Conservation (phyloP, 2,329 filamentous ascomycete species). For the Pyrenochaeta sp. region DNA sequence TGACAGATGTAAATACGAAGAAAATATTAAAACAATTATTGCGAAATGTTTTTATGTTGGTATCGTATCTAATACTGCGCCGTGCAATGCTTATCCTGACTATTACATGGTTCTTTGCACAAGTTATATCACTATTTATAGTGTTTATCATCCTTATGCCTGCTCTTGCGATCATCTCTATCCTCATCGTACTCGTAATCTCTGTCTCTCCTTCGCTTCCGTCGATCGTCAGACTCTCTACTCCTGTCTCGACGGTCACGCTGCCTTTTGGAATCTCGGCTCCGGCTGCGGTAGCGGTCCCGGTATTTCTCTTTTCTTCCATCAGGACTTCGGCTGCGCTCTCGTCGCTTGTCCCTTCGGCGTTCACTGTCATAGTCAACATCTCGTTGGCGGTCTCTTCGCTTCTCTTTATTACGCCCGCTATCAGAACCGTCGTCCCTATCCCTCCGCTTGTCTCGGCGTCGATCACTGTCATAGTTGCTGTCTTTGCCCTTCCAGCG, state of each 20-base stretch:
- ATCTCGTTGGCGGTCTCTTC: slow-evolving; percentile 23
- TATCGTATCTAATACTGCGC: slow-evolving; percentile 3
- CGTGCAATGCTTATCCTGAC: neutral
- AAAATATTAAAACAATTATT: no score
- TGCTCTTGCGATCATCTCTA: slow-evolving; percentile 27
- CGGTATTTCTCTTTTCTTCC: slow-evolving; percentile 29
- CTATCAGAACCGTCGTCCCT: slow-evolving; percentile 28
- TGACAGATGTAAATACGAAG: no score
- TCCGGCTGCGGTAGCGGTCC: slow-evolving; percentile 35
- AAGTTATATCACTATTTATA: slow-evolving; percentile 7
- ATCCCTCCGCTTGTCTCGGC: slow-evolving; percentile 23
- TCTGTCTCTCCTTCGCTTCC: slow-evolving; percentile 36
- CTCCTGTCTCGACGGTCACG: slow-evolving; percentile 27
- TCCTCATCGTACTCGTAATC: slow-evolving; percentile 32
- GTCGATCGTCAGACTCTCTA: slow-evolving; percentile 31
- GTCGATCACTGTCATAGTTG: slow-evolving; percentile 23
- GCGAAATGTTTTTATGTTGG: neutral
- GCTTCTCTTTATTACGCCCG: slow-evolving; percentile 28
- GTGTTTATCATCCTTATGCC: slow-evolving; percentile 20
- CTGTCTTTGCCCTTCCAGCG: slow-evolving; percentile 17
- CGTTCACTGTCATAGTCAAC: slow-evolving; percentile 23
- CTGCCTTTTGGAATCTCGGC: slow-evolving; percentile 30
- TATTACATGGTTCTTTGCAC: neutral
- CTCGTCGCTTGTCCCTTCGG: slow-evolving; percentile 17
- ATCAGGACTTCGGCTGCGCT: slow-evolving; percentile 38